Percentiles rank a stretch among this genome's conserved stretches.
Evolutionary conservation across 257 asterid species (phyloP).

Genomic region (Forsythia suspensa): DNA sequence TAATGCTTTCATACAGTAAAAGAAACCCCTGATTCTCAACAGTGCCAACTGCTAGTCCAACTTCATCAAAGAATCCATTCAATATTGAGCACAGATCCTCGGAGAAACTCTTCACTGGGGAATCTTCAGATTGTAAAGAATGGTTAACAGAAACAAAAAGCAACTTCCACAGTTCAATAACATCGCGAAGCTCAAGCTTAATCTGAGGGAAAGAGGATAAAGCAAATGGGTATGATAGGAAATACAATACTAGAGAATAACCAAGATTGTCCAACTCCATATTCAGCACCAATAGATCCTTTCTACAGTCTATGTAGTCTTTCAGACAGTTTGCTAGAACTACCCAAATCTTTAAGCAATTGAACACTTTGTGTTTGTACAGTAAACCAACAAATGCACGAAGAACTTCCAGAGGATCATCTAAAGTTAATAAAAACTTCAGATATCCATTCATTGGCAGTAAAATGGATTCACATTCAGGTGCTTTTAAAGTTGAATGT

Average conservation of each 20-base stretch:
- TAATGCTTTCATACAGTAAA: slow-evolving; percentile 47
- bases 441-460: slow-evolving; percentile 42
- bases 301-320: slow-evolving; percentile 38
- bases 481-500: slow-evolving; percentile 30
- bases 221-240: slow-evolving; percentile 64
- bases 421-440: slow-evolving; percentile 44
- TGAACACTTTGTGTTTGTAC: slow-evolving; percentile 31
- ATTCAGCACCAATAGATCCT: slow-evolving; percentile 27
- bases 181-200: slow-evolving; percentile 36
- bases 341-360: slow-evolving; percentile 54
- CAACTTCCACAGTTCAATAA: slow-evolving; percentile 52
- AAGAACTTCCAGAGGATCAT: slow-evolving; percentile 51
- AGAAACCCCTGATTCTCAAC: slow-evolving; percentile 30
- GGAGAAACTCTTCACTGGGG: slow-evolving; percentile 35
- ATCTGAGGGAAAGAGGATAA: slow-evolving; percentile 32
- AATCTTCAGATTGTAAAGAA: slow-evolving; percentile 33
- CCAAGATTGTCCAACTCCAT: slow-evolving; percentile 34
- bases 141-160: slow-evolving; percentile 46
- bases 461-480: slow-evolving; percentile 37
- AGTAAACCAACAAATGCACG: slow-evolving; percentile 42
- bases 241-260: slow-evolving; percentile 42
- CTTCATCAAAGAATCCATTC: slow-evolving; percentile 43
- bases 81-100: slow-evolving; percentile 51
- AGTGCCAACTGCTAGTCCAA: slow-evolving; percentile 19
- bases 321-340: slow-evolving; percentile 50